Base-by-base conservation (phyloP, 345 rosid species). In the Populus davidiana region DNA sequence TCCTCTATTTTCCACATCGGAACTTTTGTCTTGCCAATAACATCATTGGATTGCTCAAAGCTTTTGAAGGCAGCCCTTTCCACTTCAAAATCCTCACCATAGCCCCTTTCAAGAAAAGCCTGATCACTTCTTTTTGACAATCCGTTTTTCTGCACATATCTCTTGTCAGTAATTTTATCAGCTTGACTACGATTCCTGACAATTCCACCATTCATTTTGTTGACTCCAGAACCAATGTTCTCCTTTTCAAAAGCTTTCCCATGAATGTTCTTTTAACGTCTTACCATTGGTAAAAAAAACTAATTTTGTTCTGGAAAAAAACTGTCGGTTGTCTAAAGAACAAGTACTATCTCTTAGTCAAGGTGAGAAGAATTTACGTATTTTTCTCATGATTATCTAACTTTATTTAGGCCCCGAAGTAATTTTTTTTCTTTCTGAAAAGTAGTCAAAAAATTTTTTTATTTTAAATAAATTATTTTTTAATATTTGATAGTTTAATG, bases 1-100 rank as follows among this genome's bases (percentile, higher is more conserved):
- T 87, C 96, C 81, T 95, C 99, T 91, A 93, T 90, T 88, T 93
- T 94, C 70, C 72, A 66, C 66, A 78, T 83, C 47, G 98, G 83
- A 88, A 82, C 84, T 70, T 80, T 81, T 75, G 86, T 89, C 80
- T 87, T 90, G 73, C 83, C 86, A 61, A 81, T 86, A 64, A 86
- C 66, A 49, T 85, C 86, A 76, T 83, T 77, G 69, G 84, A 83
- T 69, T 88, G 91, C 76, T 87, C 86, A 27, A 87, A 86, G 71
- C 79, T 87, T 75, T 76, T 87, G 82, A 95, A 93, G 74, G 97
- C 97, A 71, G 89, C 92, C 83, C 87, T 91, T 77, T 90, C 94
- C 76, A 83, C 74, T 73, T 81, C 87, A 79, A 84, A 81, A 77
- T 78, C 81, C 47, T 64, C 74, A 77, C 81, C 84, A 72, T 67